These are phyloP conservation scores for Kuraishia floccosa DNA, from an alignment of 805 yeast genomes.

Conservation along the genomic window DNA sequence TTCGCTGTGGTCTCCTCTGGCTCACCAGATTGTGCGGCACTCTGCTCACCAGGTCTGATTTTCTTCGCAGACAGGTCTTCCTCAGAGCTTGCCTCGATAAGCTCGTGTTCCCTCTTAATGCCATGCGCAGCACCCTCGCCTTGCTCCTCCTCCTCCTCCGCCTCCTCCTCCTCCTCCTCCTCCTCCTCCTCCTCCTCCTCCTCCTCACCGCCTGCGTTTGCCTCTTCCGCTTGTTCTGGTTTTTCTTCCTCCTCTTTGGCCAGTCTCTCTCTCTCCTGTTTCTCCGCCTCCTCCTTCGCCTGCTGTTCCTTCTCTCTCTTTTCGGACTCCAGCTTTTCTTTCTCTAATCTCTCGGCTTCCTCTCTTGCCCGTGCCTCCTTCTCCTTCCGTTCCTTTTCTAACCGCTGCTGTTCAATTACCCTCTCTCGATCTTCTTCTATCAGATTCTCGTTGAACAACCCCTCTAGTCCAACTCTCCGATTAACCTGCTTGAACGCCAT, in stretches of 20 bases:
- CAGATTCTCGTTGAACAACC: slow-evolving; percentile 6
- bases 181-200: neutral
- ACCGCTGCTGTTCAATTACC: neutral
- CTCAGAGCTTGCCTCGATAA: too few relatives aligned
- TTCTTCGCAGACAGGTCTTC: too few relatives aligned
- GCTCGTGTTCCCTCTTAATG: too few relatives aligned
- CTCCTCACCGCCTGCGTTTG: neutral
- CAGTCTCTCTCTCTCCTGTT: neutral
- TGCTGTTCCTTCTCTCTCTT: neutral
- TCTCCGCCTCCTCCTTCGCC: slow-evolving; percentile 1
- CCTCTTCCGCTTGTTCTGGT: neutral
- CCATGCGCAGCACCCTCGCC: too few relatives aligned
- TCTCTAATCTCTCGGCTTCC: too few relatives aligned
- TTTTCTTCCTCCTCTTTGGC: neutral
- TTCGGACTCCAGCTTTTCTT: slow-evolving; percentile 1
- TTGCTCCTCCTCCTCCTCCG: too few relatives aligned
- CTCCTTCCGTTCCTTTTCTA: neutral
- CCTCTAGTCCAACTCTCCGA: slow-evolving; percentile 8
- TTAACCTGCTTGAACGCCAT: slow-evolving; percentile 6
- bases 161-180: neutral
- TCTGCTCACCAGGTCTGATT: too few relatives aligned
- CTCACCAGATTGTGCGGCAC: too few relatives aligned
- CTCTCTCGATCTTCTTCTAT: slow-evolving; percentile 4
- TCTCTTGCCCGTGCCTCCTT: neutral
- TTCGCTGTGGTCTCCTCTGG: too few relatives aligned